Base-by-base conservation (phyloP, 2,329 filamentous ascomycete genomes). In the Ascochyta pisi region DNA sequence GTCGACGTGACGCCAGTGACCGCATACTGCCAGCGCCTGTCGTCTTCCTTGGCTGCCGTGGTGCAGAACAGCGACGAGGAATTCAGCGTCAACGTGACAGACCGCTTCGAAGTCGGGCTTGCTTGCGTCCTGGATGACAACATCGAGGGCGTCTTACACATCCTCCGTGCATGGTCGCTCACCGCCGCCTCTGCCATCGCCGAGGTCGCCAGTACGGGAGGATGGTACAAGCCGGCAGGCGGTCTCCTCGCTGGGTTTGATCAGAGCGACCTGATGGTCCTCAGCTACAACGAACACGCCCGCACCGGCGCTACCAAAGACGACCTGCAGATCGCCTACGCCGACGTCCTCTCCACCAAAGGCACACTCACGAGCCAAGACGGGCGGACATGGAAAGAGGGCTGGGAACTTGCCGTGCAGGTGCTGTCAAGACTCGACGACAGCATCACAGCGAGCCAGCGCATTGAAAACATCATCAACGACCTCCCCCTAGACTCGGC, bases 361-460 rank as follows among this genome's bases (percentile, higher is more conserved):
- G 78, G 81, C 22, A 70, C 86, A 42, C 51, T 74, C 34, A 57
- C 54, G 8, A 68, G 63, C 54, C 49, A 54, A 23, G 67, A 76
- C 54, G 69, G 67, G 1, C 72, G 70, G 37, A 64, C 60, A 19
- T 65, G 66, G 6, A 67, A 63, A 47, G 88, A 93, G 65, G 93
- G 94, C 8, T 98, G 94, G 94, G 92, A 97, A 77, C 78, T 97
- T 69, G 90, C 92, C 0, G 87, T 97, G 39, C 86, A 92, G 57
- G 84, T 96, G 10, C 81, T 97, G 41, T 90, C 90, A 9, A 86
- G 94, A 50, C 84, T 98, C 71, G 89, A 96, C 69, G 87, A 92
- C 56, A 81, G 84, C 0, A 81, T 86, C 44, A 84, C 85, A 45
- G 90, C 90, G 7, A 88, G 90, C 69, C 85, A 89, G 61, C 88